These are phyloP conservation scores for Thielaviopsis populi DNA, from an alignment of 2,329 filamentous ascomycete genomes.

Conservation along the genomic window DNA sequence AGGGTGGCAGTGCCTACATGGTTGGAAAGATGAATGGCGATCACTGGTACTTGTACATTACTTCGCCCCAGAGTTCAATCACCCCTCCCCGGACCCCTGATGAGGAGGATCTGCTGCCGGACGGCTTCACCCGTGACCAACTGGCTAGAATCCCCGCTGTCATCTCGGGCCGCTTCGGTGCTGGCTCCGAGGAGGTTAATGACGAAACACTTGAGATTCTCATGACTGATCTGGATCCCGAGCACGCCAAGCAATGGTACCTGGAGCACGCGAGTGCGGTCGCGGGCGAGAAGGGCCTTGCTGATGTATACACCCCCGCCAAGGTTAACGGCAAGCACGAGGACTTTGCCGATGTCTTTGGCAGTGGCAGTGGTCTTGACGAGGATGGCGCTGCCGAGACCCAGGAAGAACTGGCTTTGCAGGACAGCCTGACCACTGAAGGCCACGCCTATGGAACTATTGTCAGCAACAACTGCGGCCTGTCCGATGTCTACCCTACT, in stretches of 20 bases:
- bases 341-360: slow-evolving; percentile 64
- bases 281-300: slow-evolving; percentile 64
- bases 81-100: slow-evolving; percentile 72
- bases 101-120: slow-evolving; percentile 19
- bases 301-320: slow-evolving; percentile 28
- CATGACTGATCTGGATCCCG: slow-evolving; percentile 55
- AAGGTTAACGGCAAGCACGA: slow-evolving; percentile 29
- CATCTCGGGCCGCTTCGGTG: slow-evolving; percentile 26
- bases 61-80: slow-evolving; percentile 62
- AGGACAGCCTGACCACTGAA: slow-evolving; percentile 66
- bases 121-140: slow-evolving; percentile 25
- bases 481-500: slow-evolving; percentile 76
- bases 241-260: slow-evolving; percentile 58
- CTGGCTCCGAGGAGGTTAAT: slow-evolving; percentile 33
- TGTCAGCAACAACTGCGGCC: slow-evolving; percentile 76
- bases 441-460: slow-evolving; percentile 86
- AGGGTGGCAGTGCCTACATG: slow-evolving; percentile 93
- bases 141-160: slow-evolving; percentile 41
- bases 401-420: slow-evolving; percentile 37
- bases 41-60: slow-evolving; percentile 97
- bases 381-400: slow-evolving; percentile 29
- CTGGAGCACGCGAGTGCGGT: slow-evolving; percentile 66
- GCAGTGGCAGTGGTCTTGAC: slow-evolving; percentile 47
- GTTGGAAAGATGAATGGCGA: slow-evolving; percentile 99
- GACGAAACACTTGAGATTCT: slow-evolving; percentile 66